A percentile compares a stretch with the other conserved stretches of the same genome.
These are phyloP conservation scores for Debaryomycetaceae sp. DNA, from an alignment of 1,139 yeast species.

Conservation along the genomic window DNA sequence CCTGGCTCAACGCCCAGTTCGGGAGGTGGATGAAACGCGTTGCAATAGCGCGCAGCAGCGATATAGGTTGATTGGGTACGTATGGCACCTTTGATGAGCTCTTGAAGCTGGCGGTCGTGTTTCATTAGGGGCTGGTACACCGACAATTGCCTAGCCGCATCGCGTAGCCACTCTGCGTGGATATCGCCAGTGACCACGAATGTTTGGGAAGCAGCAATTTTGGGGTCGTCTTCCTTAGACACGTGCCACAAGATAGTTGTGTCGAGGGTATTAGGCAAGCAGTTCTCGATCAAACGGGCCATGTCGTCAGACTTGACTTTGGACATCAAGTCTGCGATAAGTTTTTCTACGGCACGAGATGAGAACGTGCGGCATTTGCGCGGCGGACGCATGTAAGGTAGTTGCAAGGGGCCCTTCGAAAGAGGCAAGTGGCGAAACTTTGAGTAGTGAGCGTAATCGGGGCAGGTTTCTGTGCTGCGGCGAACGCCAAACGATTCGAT, in stretches of 20 bases:
- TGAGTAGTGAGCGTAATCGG: conserved; percentile 32
- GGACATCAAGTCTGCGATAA: conserved; percentile 41
- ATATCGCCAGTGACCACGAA: conserved; percentile 86
- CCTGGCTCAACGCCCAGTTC: conserved; percentile 43
- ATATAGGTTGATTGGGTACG: conserved; percentile 65
- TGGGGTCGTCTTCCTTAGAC: conserved; percentile 6
- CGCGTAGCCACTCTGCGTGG: conserved; percentile 86
- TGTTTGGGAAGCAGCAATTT: conserved; percentile 14
- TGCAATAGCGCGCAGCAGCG: conserved; percentile 63
- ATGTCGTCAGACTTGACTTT: conserved; percentile 53
- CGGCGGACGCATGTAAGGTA: conserved; percentile 73
- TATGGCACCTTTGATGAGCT: conserved; percentile 66
- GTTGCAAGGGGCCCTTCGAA: conserved; percentile 33
- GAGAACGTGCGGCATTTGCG: conserved; percentile 61
- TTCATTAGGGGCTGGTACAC: conserved; percentile 57
- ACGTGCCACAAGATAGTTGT: conserved; percentile 75
- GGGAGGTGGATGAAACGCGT: conserved; percentile 83
- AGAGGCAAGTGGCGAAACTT: conserved; percentile 37
- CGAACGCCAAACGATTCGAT: background rate
- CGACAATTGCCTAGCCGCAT: conserved; percentile 73
- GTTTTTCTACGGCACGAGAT: conserved; percentile 52
- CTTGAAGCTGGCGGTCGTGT: conserved; percentile 38
- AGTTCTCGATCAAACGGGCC: conserved; percentile 67
- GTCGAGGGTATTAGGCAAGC: conserved; percentile 81
- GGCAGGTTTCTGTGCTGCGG: conserved; percentile 12